A percentile compares a stretch with the other conserved stretches of the same genome.
phyloP scores from a whole-genome alignment of 208 protist genomes.

The Lotmaria passim region DNA sequence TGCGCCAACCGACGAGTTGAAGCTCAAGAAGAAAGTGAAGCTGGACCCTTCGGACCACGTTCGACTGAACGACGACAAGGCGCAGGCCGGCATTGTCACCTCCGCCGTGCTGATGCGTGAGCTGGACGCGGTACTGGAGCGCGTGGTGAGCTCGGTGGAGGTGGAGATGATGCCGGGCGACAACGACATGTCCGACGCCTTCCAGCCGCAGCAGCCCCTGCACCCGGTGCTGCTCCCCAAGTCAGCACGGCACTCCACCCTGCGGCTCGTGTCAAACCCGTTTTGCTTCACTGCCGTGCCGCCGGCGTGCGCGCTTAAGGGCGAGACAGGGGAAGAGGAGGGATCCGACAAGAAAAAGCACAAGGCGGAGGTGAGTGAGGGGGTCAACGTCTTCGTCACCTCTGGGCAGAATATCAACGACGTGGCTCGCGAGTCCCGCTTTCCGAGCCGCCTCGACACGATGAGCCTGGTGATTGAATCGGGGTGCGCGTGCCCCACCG shows the following conservation, averaged over 20 bases:
- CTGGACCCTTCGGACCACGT: slow-evolving; percentile 85
- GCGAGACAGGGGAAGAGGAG: neutral
- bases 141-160: slow-evolving; percentile 69
- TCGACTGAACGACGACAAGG: slow-evolving; percentile 69
- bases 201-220: slow-evolving; percentile 92
- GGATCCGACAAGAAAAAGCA: slow-evolving; percentile 22
- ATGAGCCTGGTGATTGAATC: slow-evolving; percentile 77
- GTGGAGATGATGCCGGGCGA: slow-evolving; percentile 93
- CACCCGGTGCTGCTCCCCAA: slow-evolving; percentile 87
- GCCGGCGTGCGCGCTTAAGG: slow-evolving; percentile 7
- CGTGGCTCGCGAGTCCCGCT: slow-evolving; percentile 74
- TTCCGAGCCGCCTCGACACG: slow-evolving; percentile 59
- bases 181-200: slow-evolving; percentile 90
- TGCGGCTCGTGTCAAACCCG: slow-evolving; percentile 87
- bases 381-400: slow-evolving; percentile 70
- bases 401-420: slow-evolving; percentile 91
- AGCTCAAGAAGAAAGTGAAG: slow-evolving; percentile 87
- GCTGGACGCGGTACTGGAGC: slow-evolving; percentile 72
- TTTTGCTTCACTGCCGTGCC: slow-evolving; percentile 66
- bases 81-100: slow-evolving; percentile 41
- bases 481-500: slow-evolving; percentile 88
- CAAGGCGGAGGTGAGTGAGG: slow-evolving; percentile 13
- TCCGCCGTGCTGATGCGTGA: slow-evolving; percentile 74
- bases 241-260: slow-evolving; percentile 62
- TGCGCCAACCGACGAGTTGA: slow-evolving; percentile 82